Percentiles rank a stretch among this genome's conserved stretches.
Conservation (phyloP, 805 yeast genomes). For the Groenewaldozyma tartarivorans region DNA sequence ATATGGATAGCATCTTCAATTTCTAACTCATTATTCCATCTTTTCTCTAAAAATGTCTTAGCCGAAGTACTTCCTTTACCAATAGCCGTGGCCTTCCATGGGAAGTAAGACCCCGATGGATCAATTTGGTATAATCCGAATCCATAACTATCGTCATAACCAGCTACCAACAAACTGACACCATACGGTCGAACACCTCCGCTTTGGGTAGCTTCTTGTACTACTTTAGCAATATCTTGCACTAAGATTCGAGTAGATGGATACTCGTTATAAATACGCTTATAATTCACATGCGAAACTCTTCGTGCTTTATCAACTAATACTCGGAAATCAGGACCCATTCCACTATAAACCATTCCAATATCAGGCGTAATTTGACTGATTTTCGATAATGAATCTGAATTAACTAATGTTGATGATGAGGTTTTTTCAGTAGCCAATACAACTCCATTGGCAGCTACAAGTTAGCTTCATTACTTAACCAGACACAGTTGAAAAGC, state of each 20-base stretch:
- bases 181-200: constrained; percentile 99
- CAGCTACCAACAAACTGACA: constrained; percentile 88
- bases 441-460: constrained; percentile 89
- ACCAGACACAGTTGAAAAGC: constrained; percentile 2
- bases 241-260: constrained; percentile 94
- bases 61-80: constrained; percentile 96
- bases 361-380: constrained; percentile 85
- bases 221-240: constrained; percentile 87
- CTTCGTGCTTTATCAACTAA: constrained; percentile 89
- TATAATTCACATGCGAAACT: constrained; percentile 85
- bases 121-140: constrained; percentile 92
- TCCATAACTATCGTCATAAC: constrained; percentile 70
- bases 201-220: constrained; percentile 97
- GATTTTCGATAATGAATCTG: constrained; percentile 68
- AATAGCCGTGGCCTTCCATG: constrained; percentile 99
- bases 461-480: no score
- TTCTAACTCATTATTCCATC: constrained; percentile 97
- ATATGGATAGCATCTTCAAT: constrained; percentile 97
- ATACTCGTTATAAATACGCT: constrained; percentile 88
- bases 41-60: constrained; percentile 90
- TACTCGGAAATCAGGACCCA: constrained; percentile 98
- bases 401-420: constrained; percentile 64
- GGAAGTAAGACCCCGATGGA: constrained; percentile 95
- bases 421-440: constrained; percentile 94
- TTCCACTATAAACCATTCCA: constrained; percentile 94